Evolutionary conservation across 768 basidiomycete genomes (phyloP).

Genomic region (Pilatotrama ljubarskyi): DNA sequence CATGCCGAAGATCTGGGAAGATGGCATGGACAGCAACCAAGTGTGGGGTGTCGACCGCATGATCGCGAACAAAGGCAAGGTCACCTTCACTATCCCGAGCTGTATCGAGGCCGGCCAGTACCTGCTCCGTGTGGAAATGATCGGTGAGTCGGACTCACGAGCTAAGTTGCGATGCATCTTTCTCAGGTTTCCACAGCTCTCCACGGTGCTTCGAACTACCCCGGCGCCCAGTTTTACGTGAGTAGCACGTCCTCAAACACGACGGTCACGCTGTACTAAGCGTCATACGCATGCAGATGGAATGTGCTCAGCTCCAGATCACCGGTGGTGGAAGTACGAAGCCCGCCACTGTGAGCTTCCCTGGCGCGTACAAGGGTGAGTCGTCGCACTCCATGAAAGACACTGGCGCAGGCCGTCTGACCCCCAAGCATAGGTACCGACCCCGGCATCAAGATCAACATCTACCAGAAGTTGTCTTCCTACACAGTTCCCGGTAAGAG

Average conservation of each 20-base stretch:
- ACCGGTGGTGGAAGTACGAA: constrained; percentile 35
- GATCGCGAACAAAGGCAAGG: constrained; percentile 50
- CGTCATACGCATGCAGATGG: constrained; percentile 29
- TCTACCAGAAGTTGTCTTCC: constrained; percentile 31
- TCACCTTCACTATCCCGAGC: constrained; percentile 46
- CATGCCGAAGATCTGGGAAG: constrained; percentile 45
- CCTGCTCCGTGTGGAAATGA: constrained; percentile 51
- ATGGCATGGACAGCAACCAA: constrained; percentile 37
- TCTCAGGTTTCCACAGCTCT: constrained; percentile 35
- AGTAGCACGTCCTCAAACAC: not conserved
- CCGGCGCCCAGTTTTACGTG: constrained; percentile 59
- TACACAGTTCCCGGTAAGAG: constrained; percentile 33
- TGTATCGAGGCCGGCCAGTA: constrained; percentile 51
- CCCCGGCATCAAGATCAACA: constrained; percentile 38
- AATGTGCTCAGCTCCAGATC: constrained; percentile 40
- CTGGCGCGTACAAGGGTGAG: constrained; percentile 37
- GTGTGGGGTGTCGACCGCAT: constrained; percentile 50
- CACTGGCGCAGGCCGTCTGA: not conserved
- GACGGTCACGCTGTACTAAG: no score
- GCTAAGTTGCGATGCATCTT: not conserved
- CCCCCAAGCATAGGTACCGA: constrained; percentile 27
- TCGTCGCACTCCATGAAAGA: not conserved
- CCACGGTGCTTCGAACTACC: constrained; percentile 46
- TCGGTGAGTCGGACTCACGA: constrained; percentile 36
- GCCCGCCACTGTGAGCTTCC: constrained; percentile 38